phyloP scores from a whole-genome alignment of 2,329 filamentous ascomycete genomes.

The Colletotrichum sojae region DNA sequence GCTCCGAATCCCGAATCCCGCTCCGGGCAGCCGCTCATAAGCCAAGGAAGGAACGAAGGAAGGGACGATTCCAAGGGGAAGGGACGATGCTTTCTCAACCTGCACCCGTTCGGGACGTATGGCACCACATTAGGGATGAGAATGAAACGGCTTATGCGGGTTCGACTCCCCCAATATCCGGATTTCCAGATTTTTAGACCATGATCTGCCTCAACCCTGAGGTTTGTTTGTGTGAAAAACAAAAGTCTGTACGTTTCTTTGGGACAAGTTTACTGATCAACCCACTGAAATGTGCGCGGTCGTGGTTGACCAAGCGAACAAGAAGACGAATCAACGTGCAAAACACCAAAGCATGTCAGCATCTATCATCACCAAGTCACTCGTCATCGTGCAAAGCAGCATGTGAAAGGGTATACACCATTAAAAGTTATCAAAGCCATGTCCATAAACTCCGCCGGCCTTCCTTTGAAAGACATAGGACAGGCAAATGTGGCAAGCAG shows the following conservation, averaged over 20 bases:
- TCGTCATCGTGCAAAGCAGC: not conserved
- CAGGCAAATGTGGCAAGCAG: constrained; percentile 8
- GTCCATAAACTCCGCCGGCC: constrained; percentile 21
- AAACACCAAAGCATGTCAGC: no score
- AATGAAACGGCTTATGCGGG: not conserved
- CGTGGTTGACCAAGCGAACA: no score
- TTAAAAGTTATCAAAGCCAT: constrained; percentile 32
- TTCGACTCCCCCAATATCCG: not conserved
- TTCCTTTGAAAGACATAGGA: constrained; percentile 1
- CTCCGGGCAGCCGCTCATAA: not conserved
- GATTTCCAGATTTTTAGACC: not conserved
- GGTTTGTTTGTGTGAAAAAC: no score
- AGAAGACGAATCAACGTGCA: no score
- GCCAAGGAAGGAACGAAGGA: no score
- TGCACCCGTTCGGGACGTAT: not conserved
- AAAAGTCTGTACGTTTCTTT: no score
- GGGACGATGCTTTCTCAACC: not conserved
- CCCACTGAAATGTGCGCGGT: no score
- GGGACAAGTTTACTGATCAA: no score
- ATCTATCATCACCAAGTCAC: not conserved
- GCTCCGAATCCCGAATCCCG: constrained; percentile 8
- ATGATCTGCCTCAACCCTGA: no score
- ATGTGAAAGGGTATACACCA: constrained; percentile 18
- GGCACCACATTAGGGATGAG: constrained; percentile 6
- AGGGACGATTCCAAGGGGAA: no score